A percentile compares a stretch with the other conserved stretches of the same genome.
Conservation (phyloP, 495 filamentous ascomycete species). For the Neurospora sp. region DNA sequence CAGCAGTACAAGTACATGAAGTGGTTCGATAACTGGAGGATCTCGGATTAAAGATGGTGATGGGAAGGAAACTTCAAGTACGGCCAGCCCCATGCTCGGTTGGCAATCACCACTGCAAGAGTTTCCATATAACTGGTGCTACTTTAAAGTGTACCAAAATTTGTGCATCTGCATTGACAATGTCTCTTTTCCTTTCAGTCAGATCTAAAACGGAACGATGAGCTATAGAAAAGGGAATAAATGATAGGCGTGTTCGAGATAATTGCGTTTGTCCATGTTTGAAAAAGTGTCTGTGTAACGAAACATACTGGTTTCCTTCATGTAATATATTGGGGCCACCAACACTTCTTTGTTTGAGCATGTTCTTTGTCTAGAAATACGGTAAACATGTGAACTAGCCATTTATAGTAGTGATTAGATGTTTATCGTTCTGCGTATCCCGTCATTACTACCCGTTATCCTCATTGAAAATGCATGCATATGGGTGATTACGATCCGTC, state of each 20-base stretch:
- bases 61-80: background rate
- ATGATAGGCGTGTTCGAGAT: background rate
- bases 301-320: background rate
- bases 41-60: conserved; percentile 41
- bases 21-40: conserved; percentile 68
- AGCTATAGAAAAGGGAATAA: background rate
- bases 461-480: background rate
- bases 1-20: conserved; percentile 84
- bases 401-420: background rate
- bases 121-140: background rate
- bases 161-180: background rate
- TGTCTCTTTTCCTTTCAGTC: background rate
- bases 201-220: background rate
- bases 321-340: background rate
- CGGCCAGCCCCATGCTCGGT: background rate
- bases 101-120: background rate
- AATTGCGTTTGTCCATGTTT: background rate
- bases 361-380: too few species aligned
- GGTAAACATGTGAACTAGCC: background rate
- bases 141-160: background rate
- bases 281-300: background rate
- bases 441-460: background rate
- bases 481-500: background rate
- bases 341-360: background rate
- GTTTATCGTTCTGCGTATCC: background rate